phyloP scores from a whole-genome alignment of 768 basidiomycete species.

The Rhizopogon salebrosus region DNA sequence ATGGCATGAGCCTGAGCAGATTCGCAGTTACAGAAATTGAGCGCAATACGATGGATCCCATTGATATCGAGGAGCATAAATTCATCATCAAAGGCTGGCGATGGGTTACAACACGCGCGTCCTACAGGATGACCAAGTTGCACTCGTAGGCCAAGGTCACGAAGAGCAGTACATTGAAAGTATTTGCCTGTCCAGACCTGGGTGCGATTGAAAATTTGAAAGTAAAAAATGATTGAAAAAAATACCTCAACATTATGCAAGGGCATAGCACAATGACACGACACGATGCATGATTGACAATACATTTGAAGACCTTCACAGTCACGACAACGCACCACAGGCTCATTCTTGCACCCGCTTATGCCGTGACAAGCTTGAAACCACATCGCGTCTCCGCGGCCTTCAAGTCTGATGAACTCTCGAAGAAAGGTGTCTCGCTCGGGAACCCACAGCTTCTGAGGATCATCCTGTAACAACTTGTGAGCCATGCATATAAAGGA shows the following conservation, averaged over 20 bases:
- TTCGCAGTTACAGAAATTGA: constrained; percentile 13
- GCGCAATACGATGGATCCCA: constrained; percentile 16
- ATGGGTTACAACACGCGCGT: constrained; percentile 8
- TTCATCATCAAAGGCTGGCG: constrained; percentile 4
- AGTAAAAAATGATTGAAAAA: not conserved
- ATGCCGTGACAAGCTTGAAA: not conserved
- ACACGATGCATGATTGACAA: constrained; percentile 3
- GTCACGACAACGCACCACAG: constrained; percentile 4
- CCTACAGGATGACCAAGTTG: constrained; percentile 17
- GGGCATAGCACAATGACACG: constrained; percentile 6
- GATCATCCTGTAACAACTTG: constrained; percentile 3
- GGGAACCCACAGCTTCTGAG: constrained; percentile 2
- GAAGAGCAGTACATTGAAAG: constrained; percentile 9
- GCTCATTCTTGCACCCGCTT: not conserved
- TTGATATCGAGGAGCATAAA: constrained; percentile 18
- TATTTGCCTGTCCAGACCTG: constrained; percentile 16
- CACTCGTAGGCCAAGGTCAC: constrained; percentile 12
- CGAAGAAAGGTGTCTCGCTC: constrained; percentile 6
- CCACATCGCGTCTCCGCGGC: not conserved
- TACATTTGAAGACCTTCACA: constrained; percentile 7
- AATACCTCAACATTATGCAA: constrained; percentile 14
- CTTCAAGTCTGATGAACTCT: constrained; percentile 13
- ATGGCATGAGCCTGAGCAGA: constrained; percentile 2
- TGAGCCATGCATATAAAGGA: not conserved
- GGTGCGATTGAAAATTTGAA: not conserved